phyloP scores from a whole-genome alignment of 495 filamentous ascomycete genomes.

The Penicillium taxi region DNA sequence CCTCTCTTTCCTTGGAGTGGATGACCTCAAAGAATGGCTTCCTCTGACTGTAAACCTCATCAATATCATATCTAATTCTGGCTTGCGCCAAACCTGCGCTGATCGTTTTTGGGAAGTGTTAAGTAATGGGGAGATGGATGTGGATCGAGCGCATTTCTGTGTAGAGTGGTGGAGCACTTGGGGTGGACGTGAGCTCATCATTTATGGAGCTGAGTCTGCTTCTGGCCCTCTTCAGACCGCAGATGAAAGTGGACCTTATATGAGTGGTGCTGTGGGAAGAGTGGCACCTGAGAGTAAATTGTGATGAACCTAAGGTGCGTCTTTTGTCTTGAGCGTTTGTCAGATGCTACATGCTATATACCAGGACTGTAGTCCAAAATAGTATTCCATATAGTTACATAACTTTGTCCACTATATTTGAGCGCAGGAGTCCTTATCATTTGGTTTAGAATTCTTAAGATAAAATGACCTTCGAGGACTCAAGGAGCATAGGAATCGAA shows the following conservation, averaged over 20 bases:
- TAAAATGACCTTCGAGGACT: too few relatives aligned
- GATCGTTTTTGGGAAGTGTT: slow-evolving; percentile 80
- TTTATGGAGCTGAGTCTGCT: slow-evolving; percentile 44
- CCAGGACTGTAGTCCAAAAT: too few relatives aligned
- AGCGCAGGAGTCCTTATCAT: too few relatives aligned
- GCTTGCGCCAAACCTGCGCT: slow-evolving; percentile 57
- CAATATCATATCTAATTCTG: slow-evolving; percentile 50
- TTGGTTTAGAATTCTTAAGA: too few relatives aligned
- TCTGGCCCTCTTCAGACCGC: slow-evolving; percentile 6
- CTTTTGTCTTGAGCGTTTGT: too few relatives aligned
- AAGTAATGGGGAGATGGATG: slow-evolving; percentile 83
- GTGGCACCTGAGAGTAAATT: slow-evolving; percentile 39
- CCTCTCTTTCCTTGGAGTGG: slow-evolving; percentile 62
- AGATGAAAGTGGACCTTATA: slow-evolving; percentile 34
- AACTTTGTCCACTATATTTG: too few relatives aligned
- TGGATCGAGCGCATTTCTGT: slow-evolving; percentile 70
- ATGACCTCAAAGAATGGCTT: slow-evolving; percentile 69
- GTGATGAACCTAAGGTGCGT: too few relatives aligned
- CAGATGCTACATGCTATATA: too few relatives aligned
- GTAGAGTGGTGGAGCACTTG: slow-evolving; percentile 80
- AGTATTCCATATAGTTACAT: too few relatives aligned
- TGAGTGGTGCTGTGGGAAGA: slow-evolving; percentile 52
- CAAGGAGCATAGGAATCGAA: too few relatives aligned
- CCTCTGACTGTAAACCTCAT: slow-evolving; percentile 63
- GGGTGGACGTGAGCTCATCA: slow-evolving; percentile 58